Evolutionary conservation across 73 alveolate species (phyloP).

Genomic region (Breviolum minutum): DNA sequence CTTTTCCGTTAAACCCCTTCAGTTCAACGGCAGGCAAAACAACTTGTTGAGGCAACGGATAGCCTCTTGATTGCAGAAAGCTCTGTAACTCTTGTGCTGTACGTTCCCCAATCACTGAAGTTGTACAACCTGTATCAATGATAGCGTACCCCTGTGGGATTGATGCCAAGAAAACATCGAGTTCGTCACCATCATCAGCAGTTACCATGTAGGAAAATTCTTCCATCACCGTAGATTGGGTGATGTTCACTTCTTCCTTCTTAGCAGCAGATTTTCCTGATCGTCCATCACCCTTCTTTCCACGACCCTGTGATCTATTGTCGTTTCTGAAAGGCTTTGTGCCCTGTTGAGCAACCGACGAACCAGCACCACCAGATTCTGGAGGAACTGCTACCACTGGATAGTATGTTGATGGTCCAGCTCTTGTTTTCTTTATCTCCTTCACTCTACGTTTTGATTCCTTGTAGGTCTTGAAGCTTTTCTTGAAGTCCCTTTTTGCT

Average conservation of each 20-base stretch:
- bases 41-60: neutral
- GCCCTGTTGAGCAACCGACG: neutral
- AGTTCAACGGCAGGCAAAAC: constrained; percentile 19
- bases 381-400: constrained; percentile 11
- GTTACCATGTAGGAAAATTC: constrained; percentile 51
- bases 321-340: neutral
- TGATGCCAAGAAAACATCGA: neutral
- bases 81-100: neutral
- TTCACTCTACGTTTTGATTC: neutral
- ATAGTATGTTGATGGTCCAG: constrained; percentile 39
- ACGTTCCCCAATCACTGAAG: constrained; percentile 1
- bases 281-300: neutral
- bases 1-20: neutral
- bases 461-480: neutral
- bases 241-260: neutral
- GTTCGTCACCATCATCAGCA: neutral
- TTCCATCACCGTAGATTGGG: neutral
- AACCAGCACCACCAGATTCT: neutral
- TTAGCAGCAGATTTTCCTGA: neutral
- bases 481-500: neutral
- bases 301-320: neutral
- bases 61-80: neutral
- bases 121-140: constrained; percentile 14
- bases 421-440: constrained; percentile 6
- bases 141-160: neutral